Evolutionary conservation across 768 basidiomycete species (phyloP), one percentile per base, ranked within the genome.

Genomic region (Mycena metata): DNA sequence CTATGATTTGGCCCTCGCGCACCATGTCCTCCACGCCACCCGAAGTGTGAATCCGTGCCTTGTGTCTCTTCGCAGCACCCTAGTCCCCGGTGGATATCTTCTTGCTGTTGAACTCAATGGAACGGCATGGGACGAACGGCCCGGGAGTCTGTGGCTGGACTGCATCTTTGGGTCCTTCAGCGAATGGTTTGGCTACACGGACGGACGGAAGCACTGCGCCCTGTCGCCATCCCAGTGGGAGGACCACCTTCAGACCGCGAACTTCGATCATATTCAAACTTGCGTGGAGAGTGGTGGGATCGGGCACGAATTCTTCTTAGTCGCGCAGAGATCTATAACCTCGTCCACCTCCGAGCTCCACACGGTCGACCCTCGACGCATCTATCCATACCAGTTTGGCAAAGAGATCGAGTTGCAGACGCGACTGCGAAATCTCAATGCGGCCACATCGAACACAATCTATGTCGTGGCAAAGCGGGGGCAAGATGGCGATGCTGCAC

Each of bases 401-500:
- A 11, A 55, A 9, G 66, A 56, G 54, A 56, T 61, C 23, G 23
- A 61, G 15, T 54, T 67, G 45, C 66, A 56, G 50, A 17, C 10
- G 21, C 43, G 36, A 17, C 54, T 67, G n/a, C n/a, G 33, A 33
- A 43, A 49, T 26, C 49, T 46, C 23, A 58, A 60, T 19, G 19
- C 58, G 12, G n/a, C 59, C 52, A 26, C 21, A 13, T 41, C 59
- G 19, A 47, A 8, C 42, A 46, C 57, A 15, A 41, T 66, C 21
- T 56, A 67, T 49, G 17, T 67, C 35, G 23, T 67, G 43, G 59
- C 59, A 10, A 36, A 56, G 41, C 42, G 41, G 19, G 66, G 66
- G 15, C 66, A 46, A 47, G 66, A 67, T 56, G 66, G 51, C 26
- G 59, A 67, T 56, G 59, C 66, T 15, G 66, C 52, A 17, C 24